Evolutionary conservation across 2,329 filamentous ascomycete genomes (phyloP).

Genomic region (Ophiocordyceps camponoti-saundersi): DNA sequence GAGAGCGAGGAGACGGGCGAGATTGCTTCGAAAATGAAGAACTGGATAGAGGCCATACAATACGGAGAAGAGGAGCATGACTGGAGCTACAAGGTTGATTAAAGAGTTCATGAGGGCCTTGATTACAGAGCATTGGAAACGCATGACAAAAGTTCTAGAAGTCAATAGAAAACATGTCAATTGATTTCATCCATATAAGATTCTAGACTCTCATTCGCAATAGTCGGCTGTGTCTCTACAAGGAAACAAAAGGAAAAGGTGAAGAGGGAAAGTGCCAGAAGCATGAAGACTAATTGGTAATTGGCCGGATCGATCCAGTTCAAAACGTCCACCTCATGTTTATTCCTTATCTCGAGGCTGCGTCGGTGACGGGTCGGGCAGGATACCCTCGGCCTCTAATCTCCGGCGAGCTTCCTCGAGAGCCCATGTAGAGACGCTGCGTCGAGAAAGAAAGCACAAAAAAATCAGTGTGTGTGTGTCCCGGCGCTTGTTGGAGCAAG

Average conservation of each 20-base stretch:
- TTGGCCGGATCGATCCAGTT: neutral
- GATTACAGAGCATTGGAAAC: neutral
- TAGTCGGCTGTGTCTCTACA: neutral
- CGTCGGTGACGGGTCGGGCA: conserved; percentile 52
- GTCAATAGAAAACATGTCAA: neutral
- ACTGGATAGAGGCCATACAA: conserved; percentile 91
- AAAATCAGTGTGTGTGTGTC: too few relatives aligned
- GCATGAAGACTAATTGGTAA: conserved; percentile 13
- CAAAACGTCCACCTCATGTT: neutral
- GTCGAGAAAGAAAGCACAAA: neutral
- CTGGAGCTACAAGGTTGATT: conserved; percentile 54
- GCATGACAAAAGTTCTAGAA: neutral
- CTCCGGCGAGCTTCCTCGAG: conserved; percentile 89
- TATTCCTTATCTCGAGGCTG: conserved; percentile 30
- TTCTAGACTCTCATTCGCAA: conserved; percentile 13
- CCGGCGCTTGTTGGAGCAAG: neutral
- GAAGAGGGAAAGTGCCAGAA: conserved; percentile 7
- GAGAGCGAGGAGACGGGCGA: conserved; percentile 75
- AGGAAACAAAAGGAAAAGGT: conserved; percentile 3
- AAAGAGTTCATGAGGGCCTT: neutral
- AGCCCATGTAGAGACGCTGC: conserved; percentile 96
- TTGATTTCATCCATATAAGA: conserved; percentile 2
- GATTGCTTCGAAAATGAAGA: conserved; percentile 74
- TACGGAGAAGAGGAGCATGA: conserved; percentile 85
- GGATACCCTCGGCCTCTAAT: conserved; percentile 88